Base-by-base conservation (phyloP, 2,329 filamentous ascomycete species). In the Monosporascus sp. region DNA sequence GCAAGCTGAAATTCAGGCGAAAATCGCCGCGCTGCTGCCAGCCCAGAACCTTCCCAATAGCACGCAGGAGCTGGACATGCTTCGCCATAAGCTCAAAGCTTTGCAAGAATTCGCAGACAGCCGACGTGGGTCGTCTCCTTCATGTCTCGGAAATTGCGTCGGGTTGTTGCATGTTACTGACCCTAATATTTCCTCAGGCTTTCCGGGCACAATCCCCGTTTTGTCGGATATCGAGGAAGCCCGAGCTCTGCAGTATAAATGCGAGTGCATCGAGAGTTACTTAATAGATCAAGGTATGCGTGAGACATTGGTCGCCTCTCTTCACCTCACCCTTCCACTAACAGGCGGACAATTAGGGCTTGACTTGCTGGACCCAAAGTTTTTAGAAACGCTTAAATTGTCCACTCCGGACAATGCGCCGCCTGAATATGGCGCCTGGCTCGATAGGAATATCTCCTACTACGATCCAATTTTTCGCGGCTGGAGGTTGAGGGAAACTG, bases 191-290 rank as follows among this genome's bases (percentile, higher is more conserved):
- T 48, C 27, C 55, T 37, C 63, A 77, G 74, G 73, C 51, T 57
- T 76, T 47, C 63, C 68, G 35, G 66, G 69, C 44, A 68, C 66
- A 56, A 63, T 77, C 48, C 74, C 76, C 24, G 68, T 73, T 57
- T 66, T 81, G 52, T 83, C 78, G 51, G 78, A 81, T 57, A 72
- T 76, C 24, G 80, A 84, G 65, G 81, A 84, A 65, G 80, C 80
- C 26, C 74, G 80, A 52, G 72, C 74, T 38, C 68, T 83, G 51
- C 80, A 84, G 64, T 80, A 83, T 61, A 77, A 76, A 58, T 82
- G 80, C 67, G 80, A 84, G 67, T 81, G 78, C 64, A 76, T 84
- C 52, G 79, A 83, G 62, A 72, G 71, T 50, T 75, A 74, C 52
- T 78, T 79, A 60, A 64, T 79, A 56, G 74, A 77, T 19, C 68